These are phyloP conservation scores for Vaccinium corymbosum DNA, from an alignment of 148 eudicot species.

Conservation along the genomic window DNA sequence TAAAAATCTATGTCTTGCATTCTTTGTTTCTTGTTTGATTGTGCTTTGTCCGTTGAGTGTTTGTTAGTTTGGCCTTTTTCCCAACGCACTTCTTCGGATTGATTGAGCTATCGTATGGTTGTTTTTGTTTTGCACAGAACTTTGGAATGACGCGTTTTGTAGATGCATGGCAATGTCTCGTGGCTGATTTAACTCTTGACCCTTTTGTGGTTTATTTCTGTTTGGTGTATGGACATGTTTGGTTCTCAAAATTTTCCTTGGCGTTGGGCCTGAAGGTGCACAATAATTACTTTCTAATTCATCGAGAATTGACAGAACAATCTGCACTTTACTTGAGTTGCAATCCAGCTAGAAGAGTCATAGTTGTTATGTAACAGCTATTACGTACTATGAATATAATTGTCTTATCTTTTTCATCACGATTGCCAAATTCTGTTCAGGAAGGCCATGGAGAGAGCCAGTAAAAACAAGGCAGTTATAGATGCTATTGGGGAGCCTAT, in stretches of 20 bases:
- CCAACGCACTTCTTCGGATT: not conserved
- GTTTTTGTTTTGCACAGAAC: not conserved
- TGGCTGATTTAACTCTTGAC: not conserved
- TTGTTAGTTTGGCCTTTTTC: too few relatives aligned
- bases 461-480: conserved; percentile 46
- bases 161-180: not conserved
- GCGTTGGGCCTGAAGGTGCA: not conserved
- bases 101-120: not conserved
- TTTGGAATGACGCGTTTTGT: not conserved
- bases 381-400: not conserved
- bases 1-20: too few relatives aligned
- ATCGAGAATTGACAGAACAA: not conserved
- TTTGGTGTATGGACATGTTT: not conserved
- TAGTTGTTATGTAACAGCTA: not conserved
- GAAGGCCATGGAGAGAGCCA: conserved; percentile 91
- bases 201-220: not conserved
- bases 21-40: too few relatives aligned
- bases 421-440: conserved; percentile 34
- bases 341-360: not conserved
- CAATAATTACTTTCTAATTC: not conserved
- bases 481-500: conserved; percentile 83
- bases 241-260: not conserved
- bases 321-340: not conserved
- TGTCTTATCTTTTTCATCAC: not conserved
- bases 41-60: too few relatives aligned